These are phyloP conservation scores for Hanseniaspora hatyaiensis DNA, from an alignment of 805 yeast genomes.

Conservation along the genomic window DNA sequence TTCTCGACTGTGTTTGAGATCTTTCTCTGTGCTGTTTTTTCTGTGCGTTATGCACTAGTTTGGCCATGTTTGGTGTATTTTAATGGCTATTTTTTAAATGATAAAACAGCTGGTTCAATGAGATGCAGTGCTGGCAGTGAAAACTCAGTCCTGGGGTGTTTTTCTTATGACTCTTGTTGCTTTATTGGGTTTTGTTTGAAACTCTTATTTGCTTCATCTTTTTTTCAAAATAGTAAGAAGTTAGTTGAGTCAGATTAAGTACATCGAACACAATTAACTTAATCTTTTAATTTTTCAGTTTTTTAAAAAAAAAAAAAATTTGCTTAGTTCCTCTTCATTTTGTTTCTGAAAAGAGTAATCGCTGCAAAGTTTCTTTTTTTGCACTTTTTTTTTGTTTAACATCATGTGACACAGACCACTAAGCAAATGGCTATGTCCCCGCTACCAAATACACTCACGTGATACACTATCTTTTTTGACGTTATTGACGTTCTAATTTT, in stretches of 20 bases:
- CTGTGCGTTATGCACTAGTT: slow-evolving; percentile 77
- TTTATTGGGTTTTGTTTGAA: too few species aligned
- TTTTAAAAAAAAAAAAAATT: too few species aligned
- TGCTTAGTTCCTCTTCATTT: not conserved
- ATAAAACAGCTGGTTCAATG: not conserved
- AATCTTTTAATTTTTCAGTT: not conserved
- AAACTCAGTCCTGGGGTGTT: not conserved
- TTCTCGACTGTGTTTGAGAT: slow-evolving; percentile 67
- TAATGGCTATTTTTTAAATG: not conserved
- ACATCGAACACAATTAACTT: too few species aligned
- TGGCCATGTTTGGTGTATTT: slow-evolving; percentile 44
- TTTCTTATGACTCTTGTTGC: too few species aligned
- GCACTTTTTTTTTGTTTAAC: not conserved
- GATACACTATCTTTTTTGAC: too few species aligned
- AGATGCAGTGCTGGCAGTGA: not conserved
- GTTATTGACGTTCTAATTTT: too few species aligned
- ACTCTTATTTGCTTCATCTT: too few species aligned
- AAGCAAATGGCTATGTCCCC: too few species aligned
- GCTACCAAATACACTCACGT: too few species aligned
- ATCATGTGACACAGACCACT: not conserved
- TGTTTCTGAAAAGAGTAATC: not conserved
- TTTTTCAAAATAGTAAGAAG: too few species aligned
- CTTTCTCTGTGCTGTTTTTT: slow-evolving; percentile 95
- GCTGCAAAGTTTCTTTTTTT: not conserved
- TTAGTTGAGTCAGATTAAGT: too few species aligned